These are phyloP conservation scores for Phanerochaete carnosa DNA, from an alignment of 768 basidiomycete species.

Conservation along the genomic window DNA sequence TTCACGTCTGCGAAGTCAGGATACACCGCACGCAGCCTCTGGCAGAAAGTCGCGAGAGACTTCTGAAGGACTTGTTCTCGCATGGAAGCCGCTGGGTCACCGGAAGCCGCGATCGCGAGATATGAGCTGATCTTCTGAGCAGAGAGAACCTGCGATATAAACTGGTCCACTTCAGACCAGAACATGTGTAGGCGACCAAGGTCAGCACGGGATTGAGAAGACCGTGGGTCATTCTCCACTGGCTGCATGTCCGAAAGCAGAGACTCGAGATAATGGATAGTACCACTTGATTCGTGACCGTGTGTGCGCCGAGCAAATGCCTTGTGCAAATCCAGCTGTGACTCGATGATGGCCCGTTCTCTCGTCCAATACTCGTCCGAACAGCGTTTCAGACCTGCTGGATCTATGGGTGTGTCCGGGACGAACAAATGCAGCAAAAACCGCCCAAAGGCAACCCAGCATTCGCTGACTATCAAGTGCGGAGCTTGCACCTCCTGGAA, in stretches of 20 bases:
- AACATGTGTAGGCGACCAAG: conserved; percentile 54
- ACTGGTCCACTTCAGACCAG: conserved; percentile 78
- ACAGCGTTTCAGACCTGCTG: conserved; percentile 60
- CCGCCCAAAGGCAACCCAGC: conserved; percentile 61
- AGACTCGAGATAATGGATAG: conserved; percentile 42
- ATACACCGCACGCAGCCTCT: conserved; percentile 68
- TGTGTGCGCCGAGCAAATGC: conserved; percentile 51
- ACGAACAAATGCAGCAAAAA: conserved; percentile 70
- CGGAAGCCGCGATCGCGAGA: conserved; percentile 30
- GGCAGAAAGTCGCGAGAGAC: conserved; percentile 73
- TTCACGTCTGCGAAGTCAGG: conserved; percentile 69
- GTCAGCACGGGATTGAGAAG: conserved; percentile 27
- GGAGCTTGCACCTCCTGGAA: not conserved
- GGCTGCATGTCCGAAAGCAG: conserved; percentile 4
- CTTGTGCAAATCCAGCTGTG: conserved; percentile 52
- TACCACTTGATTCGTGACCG: conserved; percentile 53
- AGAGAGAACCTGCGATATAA: conserved; percentile 56
- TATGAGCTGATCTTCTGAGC: conserved; percentile 50
- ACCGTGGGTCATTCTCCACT: conserved; percentile 17
- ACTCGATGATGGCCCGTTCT: conserved; percentile 37
- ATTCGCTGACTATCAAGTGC: conserved; percentile 26
- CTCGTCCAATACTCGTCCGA: conserved; percentile 40
- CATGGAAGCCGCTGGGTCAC: conserved; percentile 35
- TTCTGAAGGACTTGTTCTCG: conserved; percentile 76
- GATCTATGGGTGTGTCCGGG: conserved; percentile 85